phyloP scores from a whole-genome alignment of 23 red algal species.

The Gracilaria domingensis region DNA sequence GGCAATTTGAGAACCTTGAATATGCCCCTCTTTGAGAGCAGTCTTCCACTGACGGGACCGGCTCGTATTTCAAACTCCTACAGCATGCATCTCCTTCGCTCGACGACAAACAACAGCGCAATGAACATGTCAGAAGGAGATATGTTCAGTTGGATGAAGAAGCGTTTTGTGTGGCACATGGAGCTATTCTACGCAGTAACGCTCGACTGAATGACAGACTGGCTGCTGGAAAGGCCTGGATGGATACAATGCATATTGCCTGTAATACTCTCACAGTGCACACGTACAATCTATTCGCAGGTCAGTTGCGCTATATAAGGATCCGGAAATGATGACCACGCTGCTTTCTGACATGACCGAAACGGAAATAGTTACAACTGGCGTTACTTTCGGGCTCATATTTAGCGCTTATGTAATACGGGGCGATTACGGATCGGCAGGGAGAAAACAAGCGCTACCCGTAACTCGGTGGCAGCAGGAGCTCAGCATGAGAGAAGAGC shows the following conservation, averaged over 20 bases:
- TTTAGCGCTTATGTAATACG: conserved; percentile 60
- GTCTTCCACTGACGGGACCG: no score
- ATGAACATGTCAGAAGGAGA: conserved; percentile 2
- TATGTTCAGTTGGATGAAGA: conserved; percentile 70
- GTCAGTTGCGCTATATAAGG: conserved; percentile 63
- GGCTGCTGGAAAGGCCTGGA: conserved; percentile 50
- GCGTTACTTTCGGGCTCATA: conserved; percentile 59
- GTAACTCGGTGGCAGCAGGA: conserved; percentile 45
- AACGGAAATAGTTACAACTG: conserved; percentile 34
- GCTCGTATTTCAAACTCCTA: conserved; percentile 64
- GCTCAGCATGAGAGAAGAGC: conserved; percentile 27
- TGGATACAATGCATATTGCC: conserved; percentile 52
- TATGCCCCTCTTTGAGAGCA: conserved; percentile 50
- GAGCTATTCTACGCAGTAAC: conserved; percentile 60
- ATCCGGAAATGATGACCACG: conserved; percentile 62
- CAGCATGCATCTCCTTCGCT: conserved; percentile 50
- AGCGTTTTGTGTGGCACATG: conserved; percentile 61
- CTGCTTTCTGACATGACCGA: conserved; percentile 61
- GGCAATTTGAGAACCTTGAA: conserved; percentile 40
- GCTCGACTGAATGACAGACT: conserved; percentile 34
- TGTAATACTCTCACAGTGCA: conserved; percentile 64
- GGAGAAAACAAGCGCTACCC: conserved; percentile 41
- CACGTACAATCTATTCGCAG: conserved; percentile 64
- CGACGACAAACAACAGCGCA: conserved; percentile 42
- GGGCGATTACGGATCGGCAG: conserved; percentile 44